Evolutionary conservation across 164 flowering plant genomes (phyloP).

Genomic region (Umbellularia californica): DNA sequence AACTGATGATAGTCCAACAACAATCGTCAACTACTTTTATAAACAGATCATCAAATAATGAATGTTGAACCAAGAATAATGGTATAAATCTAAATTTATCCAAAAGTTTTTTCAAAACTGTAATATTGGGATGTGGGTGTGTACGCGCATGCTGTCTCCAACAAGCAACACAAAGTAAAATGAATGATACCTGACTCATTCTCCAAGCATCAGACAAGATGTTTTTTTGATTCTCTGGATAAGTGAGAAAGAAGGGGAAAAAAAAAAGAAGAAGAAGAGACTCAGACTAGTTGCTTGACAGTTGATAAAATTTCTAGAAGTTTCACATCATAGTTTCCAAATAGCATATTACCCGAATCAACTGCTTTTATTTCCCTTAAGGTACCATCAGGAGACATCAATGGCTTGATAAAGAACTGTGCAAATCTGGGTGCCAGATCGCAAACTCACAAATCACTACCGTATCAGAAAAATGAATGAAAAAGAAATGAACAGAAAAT

Average conservation of each 20-base stretch:
- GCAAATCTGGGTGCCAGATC: conserved; percentile 52
- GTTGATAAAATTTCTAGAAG: background rate
- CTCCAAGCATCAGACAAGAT: conserved; percentile 87
- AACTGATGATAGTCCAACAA: too few relatives aligned
- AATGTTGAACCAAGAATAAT: background rate
- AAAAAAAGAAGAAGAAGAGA: conserved; percentile 1
- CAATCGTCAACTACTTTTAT: too few relatives aligned
- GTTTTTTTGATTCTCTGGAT: conserved; percentile 85
- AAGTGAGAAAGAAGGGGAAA: conserved; percentile 8
- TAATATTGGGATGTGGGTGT: background rate
- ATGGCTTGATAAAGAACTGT: conserved; percentile 86
- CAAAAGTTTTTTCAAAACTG: too few relatives aligned
- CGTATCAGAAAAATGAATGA: background rate
- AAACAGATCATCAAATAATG: background rate
- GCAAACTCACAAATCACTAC: conserved; percentile 4
- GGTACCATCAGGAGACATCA: conserved; percentile 98
- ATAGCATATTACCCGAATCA: conserved; percentile 67
- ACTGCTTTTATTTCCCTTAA: conserved; percentile 93
- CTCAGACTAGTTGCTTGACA: background rate
- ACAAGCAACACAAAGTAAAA: conserved; percentile 4
- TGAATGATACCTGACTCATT: conserved; percentile 71
- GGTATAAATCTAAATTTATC: too few relatives aligned
- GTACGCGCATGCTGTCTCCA: background rate
- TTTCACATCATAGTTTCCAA: background rate
- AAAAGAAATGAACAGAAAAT: background rate